Base-by-base conservation (phyloP, 139 green algal genomes). In the Bryopsis sp. region DNA sequence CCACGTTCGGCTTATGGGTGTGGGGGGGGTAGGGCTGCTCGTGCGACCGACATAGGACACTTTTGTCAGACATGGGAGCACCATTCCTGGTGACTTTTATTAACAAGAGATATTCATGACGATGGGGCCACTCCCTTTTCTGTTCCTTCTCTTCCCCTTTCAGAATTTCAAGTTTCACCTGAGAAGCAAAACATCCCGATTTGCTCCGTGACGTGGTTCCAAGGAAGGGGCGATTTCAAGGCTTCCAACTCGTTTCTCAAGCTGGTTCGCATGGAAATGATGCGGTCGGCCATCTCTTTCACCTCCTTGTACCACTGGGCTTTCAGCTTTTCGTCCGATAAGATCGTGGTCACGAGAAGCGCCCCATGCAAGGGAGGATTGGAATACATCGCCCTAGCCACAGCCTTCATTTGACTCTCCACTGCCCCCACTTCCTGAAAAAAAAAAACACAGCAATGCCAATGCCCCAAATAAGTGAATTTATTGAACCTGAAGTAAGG, bases 141-240 rank as follows among this genome's bases (percentile, higher is more conserved):
- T 0, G 47, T 74, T 11, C 54, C 54, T 32, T 43, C 7, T 7
- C 54, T 43, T 32, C 54, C 54, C 54, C 7, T 32, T 64, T 2
- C 58, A 66, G 4, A 5, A 24, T 6, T 35, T 73, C 69, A 70
- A 46, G 8, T 33, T n/a, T n/a, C n/a, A 82, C 76, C 77, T 61
- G 78, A 80, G 74, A 85, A 95, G 68, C 75, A 84, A 80, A 95
- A 94, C 88, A 96, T 96, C 63, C 90, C 90, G 70, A 96, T 96
- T 81, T 96, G 90, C 57, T 89, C 76, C 3, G 84, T 89, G 61
- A 96, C 76, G 74, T 95, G 88, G 26, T 87, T 71, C 89, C 89
- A 96, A 48, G 79, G 72, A 2, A 79, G 78, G 2, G 83, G 68
- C 58, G 77, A 85, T 65, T 75, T 76, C 8, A 64, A 47, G 2